Base-by-base conservation (phyloP, 2,329 filamentous ascomycete genomes). In the Neofusicoccum sp. region DNA sequence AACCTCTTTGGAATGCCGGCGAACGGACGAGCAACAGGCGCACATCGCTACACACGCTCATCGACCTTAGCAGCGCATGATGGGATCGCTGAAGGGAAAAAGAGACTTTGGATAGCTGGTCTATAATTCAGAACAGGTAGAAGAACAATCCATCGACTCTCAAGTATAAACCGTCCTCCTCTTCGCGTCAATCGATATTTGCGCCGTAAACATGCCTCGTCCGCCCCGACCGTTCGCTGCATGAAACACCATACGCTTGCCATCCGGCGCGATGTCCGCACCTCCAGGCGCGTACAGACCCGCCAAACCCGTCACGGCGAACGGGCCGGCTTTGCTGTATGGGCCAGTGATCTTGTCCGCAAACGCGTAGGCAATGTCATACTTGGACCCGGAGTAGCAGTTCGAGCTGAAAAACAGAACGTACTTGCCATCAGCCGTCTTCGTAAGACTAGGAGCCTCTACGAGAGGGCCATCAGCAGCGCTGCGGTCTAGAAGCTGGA, bases 381-480 rank as follows among this genome's bases (percentile, higher is more conserved):
- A 88, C 34, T 68, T 68, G 3, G 79, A 69, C 24, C 80, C 77
- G 1, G 78, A 78, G 70, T 78, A 88, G 71, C 84, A 86, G 60
- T 86, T 82, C 43, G 81, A 83, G 66, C 83, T 86, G 72, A 83
- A 89, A 69, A 88, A 87, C 44, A 89, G 73, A 49, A 85, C 78
- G 67, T 88, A 88, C 11, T 76, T 75, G 3, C 81, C 82, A n/a
- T 78, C 76, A 0, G 65, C 66, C 3, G 75, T 74, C n/a, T 70
- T 70, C 7, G 84, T 72, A 20, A 88, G 65, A 59, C 78, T 79
- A 0, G 86, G 86, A n/a, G 86, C 86, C 71, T 89, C 86, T 16
- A 88, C 79, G 0, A 88, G 73, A 3, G 85, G 80, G 7, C 81
- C 82, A 66, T 84, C 82, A 6, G 65, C 69, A 14, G 69, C 67